Evolutionary conservation across 495 filamentous ascomycete species (phyloP), one percentile per base, ranked within the genome.

Genomic region (Penicillium manginii): DNA sequence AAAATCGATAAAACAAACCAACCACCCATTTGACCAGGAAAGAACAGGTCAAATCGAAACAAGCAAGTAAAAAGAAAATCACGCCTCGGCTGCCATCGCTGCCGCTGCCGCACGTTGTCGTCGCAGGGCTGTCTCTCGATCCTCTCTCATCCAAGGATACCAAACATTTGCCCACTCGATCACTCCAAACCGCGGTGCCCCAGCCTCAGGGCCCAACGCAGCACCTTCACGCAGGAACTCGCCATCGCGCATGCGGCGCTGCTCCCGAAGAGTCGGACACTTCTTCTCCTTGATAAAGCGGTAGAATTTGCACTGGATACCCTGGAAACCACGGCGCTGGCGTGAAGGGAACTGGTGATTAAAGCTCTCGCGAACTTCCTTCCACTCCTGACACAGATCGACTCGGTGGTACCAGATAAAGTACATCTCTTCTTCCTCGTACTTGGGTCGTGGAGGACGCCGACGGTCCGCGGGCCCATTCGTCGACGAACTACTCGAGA

Each of bases 341-440:
- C 78, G 72, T 19, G 54, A 67, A n/a, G 76, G 72, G 56, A 83
- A 83, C 59, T 79, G 78, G 2, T 60, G 73, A 59, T 82, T 81
- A 60, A 79, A 83, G 51, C 74, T 74, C 52, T 81, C 76, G 40
- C 73, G 72, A 17, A 81, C 75, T 53, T 80, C 78, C 61, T 75
- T 76, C 80, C 80, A 83, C 55, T 81, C 78, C 65, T 80, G 74
- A 54, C 73, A 73, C 35, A 81, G 72, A 57, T 83, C 80, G 19
- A 81, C 74, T n/a, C 80, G 80, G 63, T 81, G 76, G 58, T 83
- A 83, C 80, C 80, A 83, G 62, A 83, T 83, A 57, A 83, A 83
- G 66, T 79, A 78, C 70, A 79, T 78, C 52, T 83, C 79, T 63
- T 83, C 80, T 51, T 78, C 75, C 54, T 75, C 74, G 62, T 83